Evolutionary conservation across 179 eudicot species (phyloP).

Genomic region (Monotropa hypopitys): DNA sequence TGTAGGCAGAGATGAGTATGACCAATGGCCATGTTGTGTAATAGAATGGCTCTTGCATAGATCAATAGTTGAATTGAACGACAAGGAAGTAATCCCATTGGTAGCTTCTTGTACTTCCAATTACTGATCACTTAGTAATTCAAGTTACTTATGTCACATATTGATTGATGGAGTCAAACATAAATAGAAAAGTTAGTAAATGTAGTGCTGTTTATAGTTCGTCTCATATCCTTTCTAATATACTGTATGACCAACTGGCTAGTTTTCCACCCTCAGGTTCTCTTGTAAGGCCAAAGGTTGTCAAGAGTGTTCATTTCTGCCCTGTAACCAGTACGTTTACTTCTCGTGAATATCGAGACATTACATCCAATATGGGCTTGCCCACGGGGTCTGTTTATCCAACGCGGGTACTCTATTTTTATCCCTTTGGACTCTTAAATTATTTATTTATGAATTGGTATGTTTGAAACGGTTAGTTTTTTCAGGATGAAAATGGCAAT

Average conservation of each 20-base stretch:
- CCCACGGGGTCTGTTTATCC: slow-evolving; percentile 99
- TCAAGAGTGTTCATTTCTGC: slow-evolving; percentile 94
- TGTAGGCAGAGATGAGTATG: background rate
- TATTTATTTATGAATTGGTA: background rate
- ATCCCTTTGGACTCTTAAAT: background rate
- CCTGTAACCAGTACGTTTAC: slow-evolving; percentile 61
- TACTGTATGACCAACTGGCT: background rate
- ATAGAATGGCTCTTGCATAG: background rate
- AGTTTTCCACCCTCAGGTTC: slow-evolving; percentile 42
- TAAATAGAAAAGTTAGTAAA: background rate
- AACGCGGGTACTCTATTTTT: slow-evolving; percentile 49
- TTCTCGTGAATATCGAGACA: slow-evolving; percentile 91
- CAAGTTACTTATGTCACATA: background rate
- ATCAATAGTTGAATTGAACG: background rate
- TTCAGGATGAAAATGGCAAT: slow-evolving; percentile 92
- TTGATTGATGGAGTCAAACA: background rate
- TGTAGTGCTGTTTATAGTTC: background rate
- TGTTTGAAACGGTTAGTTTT: slow-evolving; percentile 2
- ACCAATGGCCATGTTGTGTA: background rate
- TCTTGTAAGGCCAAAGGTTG: slow-evolving; percentile 99
- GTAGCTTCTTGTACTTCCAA: background rate
- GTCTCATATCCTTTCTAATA: background rate
- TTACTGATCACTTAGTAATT: background rate
- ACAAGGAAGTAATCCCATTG: background rate
- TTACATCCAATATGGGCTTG: slow-evolving; percentile 80